Percentiles rank a stretch among this genome's conserved stretches.
Evolutionary conservation across 768 basidiomycete species (phyloP).

Genomic region (Suillus placidus): DNA sequence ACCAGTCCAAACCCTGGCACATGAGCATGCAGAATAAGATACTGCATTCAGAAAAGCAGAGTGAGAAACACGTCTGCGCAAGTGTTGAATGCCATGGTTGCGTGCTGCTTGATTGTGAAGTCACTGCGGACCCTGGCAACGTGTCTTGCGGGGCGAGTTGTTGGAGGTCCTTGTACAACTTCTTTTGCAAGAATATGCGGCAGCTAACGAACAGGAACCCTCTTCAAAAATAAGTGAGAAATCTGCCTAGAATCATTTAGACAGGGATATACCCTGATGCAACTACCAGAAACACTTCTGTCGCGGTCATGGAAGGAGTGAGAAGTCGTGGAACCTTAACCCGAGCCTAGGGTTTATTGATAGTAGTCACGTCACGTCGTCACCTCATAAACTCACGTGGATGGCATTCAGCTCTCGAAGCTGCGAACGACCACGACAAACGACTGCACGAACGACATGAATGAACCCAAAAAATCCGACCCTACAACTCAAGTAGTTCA

Average conservation of each 20-base stretch:
- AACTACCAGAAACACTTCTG: slow-evolving; percentile 14
- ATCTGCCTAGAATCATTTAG: neutral
- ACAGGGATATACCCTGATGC: slow-evolving; percentile 22
- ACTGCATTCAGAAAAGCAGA: slow-evolving; percentile 76
- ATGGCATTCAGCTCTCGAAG: slow-evolving; percentile 11
- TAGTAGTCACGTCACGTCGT: slow-evolving; percentile 17
- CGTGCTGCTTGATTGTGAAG: slow-evolving; percentile 22
- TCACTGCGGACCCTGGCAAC: slow-evolving; percentile 27
- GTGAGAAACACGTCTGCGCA: slow-evolving; percentile 62
- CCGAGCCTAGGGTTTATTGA: slow-evolving; percentile 29
- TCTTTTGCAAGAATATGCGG: slow-evolving; percentile 57
- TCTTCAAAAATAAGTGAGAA: slow-evolving; percentile 26
- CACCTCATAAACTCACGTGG: slow-evolving; percentile 4
- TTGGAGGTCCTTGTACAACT: slow-evolving; percentile 62
- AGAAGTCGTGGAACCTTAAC: slow-evolving; percentile 31
- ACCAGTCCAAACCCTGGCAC: slow-evolving; percentile 62
- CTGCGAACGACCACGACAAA: slow-evolving; percentile 19
- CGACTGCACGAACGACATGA: slow-evolving; percentile 30
- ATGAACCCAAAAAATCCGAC: slow-evolving; percentile 32
- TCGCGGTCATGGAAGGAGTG: slow-evolving; percentile 16
- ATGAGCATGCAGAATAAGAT: slow-evolving; percentile 73
- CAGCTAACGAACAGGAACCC: slow-evolving; percentile 59
- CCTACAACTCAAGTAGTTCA: slow-evolving; percentile 31
- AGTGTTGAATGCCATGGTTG: slow-evolving; percentile 54
- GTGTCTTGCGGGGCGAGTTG: slow-evolving; percentile 41